Conservation (phyloP, 768 basidiomycete species). For the Termitomyces sp. region DNA sequence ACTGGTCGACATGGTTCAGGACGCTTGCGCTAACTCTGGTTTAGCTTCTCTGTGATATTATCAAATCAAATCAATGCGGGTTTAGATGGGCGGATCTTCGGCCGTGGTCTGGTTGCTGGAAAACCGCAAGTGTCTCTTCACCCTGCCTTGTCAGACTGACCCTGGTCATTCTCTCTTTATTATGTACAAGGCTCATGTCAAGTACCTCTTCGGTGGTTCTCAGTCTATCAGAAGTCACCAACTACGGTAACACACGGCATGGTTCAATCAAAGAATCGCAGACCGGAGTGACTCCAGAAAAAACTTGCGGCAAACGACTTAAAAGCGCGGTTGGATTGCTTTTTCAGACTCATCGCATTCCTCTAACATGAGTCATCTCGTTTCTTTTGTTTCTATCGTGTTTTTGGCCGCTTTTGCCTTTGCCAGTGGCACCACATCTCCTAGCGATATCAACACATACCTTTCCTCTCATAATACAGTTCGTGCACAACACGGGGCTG, state of each 20-base stretch:
- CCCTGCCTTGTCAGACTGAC: neutral
- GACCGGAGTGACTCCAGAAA: neutral
- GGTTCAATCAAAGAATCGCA: slow-evolving; percentile 1
- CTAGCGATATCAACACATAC: slow-evolving; percentile 46
- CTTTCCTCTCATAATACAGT: slow-evolving; percentile 58
- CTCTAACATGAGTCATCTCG: slow-evolving; percentile 31
- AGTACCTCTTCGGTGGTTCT: neutral
- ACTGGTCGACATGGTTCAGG: neutral
- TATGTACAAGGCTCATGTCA: neutral
- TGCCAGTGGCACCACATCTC: slow-evolving; percentile 24
- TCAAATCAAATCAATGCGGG: neutral
- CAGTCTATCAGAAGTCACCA: too few species aligned
- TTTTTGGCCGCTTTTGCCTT: slow-evolving; percentile 31
- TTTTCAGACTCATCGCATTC: slow-evolving; percentile 12
- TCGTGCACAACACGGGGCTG: slow-evolving; percentile 61
- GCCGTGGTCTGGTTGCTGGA: neutral
- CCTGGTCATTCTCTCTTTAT: neutral
- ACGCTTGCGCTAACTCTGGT: neutral
- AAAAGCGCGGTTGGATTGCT: slow-evolving; percentile 3
- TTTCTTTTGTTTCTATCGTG: slow-evolving; percentile 26
- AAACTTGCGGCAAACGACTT: neutral
- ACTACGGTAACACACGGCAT: neutral
- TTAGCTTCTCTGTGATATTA: neutral
- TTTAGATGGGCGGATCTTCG: neutral
- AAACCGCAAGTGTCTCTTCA: neutral